phyloP scores from a whole-genome alignment of 169 alveolate species.

The Cryptosporidium xiaoi region DNA sequence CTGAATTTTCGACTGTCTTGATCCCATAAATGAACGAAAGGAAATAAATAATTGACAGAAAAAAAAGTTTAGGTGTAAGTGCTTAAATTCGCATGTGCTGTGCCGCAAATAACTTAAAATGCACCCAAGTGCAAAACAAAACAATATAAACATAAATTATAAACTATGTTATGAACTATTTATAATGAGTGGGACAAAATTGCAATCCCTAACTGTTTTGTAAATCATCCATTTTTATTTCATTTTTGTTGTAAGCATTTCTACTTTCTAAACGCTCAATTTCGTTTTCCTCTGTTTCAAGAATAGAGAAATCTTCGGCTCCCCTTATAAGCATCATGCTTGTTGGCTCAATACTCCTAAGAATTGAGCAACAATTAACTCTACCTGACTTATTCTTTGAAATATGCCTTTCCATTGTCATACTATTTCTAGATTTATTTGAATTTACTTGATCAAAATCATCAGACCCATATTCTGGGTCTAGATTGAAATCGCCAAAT shows the following conservation, averaged over 20 bases:
- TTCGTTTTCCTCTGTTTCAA: slow-evolving; percentile 9
- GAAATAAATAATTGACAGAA: not conserved
- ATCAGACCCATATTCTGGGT: slow-evolving; percentile 30
- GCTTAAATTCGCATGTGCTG: too few species aligned
- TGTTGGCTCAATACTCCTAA: slow-evolving; percentile 18
- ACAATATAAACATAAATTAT: too few species aligned
- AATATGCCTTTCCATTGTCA: not conserved
- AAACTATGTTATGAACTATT: too few species aligned
- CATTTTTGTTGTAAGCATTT: not conserved
- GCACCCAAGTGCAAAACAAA: too few species aligned
- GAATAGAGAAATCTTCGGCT: slow-evolving; percentile 39
- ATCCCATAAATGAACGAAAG: slow-evolving; percentile 1
- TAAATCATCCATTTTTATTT: slow-evolving; percentile 30
- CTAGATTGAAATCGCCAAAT: slow-evolving; percentile 13
- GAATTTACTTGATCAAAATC: slow-evolving; percentile 8
- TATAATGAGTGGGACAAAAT: too few species aligned
- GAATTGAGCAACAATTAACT: slow-evolving; percentile 11
- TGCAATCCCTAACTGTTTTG: not conserved
- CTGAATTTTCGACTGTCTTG: slow-evolving; percentile 14
- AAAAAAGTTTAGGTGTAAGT: too few species aligned
- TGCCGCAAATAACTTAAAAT: too few species aligned
- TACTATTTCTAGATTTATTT: not conserved
- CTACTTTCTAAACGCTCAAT: not conserved
- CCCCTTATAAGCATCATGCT: slow-evolving; percentile 10
- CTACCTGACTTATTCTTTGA: slow-evolving; percentile 3